Evolutionary conservation across 495 filamentous ascomycete species (phyloP).

Genomic region (Talaromyces nanjingensis): DNA sequence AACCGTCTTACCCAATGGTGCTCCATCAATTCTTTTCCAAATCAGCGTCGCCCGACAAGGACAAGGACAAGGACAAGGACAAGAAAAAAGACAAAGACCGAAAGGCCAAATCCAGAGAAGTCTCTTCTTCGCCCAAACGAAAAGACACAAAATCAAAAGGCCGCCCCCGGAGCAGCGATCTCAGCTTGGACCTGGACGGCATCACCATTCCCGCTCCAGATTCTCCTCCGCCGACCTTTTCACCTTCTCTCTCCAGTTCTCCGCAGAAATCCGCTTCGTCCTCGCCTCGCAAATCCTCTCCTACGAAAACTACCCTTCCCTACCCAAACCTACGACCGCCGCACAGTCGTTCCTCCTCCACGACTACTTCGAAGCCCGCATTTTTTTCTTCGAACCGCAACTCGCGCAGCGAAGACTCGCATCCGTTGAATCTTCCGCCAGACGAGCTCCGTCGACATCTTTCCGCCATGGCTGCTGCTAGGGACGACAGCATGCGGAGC

Average conservation of each 20-base stretch:
- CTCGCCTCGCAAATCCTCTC: conserved; percentile 24
- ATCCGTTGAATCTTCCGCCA: conserved; percentile 81
- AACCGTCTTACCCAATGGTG: conserved; percentile 18
- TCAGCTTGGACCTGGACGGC: conserved; percentile 13
- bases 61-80: conserved; percentile 28
- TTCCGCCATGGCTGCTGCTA: conserved; percentile 62
- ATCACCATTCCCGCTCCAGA: conserved; percentile 17
- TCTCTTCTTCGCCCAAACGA: conserved; percentile 24
- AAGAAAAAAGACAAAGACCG: conserved; percentile 19
- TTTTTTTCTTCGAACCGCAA: conserved; percentile 21
- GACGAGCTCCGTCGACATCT: conserved; percentile 71
- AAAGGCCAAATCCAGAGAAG: conserved; percentile 8
- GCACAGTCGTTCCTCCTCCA: conserved; percentile 29
- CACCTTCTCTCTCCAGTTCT: conserved; percentile 14
- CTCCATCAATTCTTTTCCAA: conserved; percentile 32
- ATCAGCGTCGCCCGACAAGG: conserved; percentile 21
- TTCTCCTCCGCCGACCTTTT: conserved; percentile 16
- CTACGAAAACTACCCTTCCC: conserved; percentile 15
- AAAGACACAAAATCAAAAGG: conserved; percentile 9
- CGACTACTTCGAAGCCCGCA: conserved; percentile 19
- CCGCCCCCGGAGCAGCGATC: conserved; percentile 2
- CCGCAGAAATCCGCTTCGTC: conserved; percentile 20
- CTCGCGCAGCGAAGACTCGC: conserved; percentile 60
- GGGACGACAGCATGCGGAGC: conserved; percentile 41
- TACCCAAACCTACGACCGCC: conserved; percentile 15